Base-by-base conservation (phyloP, 2,329 filamentous ascomycete genomes). In the Pseudopithomyces chartarum region DNA sequence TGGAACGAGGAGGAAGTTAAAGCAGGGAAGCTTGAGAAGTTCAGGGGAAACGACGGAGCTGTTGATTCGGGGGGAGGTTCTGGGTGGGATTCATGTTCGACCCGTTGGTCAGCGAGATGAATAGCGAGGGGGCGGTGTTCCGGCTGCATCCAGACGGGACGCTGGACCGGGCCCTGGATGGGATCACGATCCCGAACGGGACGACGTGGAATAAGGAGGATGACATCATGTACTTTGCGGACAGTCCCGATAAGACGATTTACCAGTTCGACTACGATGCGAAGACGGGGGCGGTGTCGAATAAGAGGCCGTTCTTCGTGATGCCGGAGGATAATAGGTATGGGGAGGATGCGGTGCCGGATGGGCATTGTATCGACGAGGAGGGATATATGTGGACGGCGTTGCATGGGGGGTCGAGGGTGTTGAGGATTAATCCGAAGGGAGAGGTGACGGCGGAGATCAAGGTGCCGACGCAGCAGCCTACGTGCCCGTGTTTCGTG, bases 41-140 rank as follows among this genome's bases (percentile, higher is more conserved):
- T 90, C 73, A 83, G 89, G 53, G 83, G 83, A 75, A 97, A 97
- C 71, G 93, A 97, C 70, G 92, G 92, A 45, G 89, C 87, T 5
- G 87, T 91, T 50, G 92, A 97, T 70, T 87, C 87, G 23, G 83
- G 87, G 60, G 92, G 93, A 82, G 91, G 33, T 95, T 94, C 78
- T 96, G 91, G 90, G 82, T 92, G 6, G 91, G 92, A 7, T 85
- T 85, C 60, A 96, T 97, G 90, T 95, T 91, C 60, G 91, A 96
- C 69, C 89, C 91, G 54, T 80, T 87, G 67, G 79, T 69, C 6
- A 83, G 88, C 73, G 84, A 76, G 33, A 57, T 85, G 44, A 84
- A 66, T 26, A 71, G 76, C 46, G 78, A 81, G 65, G 77, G 91
- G 48, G 83, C 87, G 12, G 81, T 97, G 17, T 90, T 90, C 78